Base-by-base conservation (phyloP, 768 basidiomycete genomes). In the Dioszegia hungarica region DNA sequence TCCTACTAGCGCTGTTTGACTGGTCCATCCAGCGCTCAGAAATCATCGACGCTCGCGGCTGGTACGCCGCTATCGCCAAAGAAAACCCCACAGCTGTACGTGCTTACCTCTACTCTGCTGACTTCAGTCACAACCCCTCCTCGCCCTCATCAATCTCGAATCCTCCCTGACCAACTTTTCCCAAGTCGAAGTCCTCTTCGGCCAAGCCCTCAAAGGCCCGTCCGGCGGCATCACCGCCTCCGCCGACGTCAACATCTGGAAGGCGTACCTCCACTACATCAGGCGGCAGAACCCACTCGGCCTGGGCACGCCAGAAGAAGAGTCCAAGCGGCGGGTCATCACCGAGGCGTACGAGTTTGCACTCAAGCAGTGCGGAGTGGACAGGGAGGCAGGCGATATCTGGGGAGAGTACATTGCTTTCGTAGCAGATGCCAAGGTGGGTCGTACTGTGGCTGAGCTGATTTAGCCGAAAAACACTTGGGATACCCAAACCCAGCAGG, bases 401-500 rank as follows among this genome's bases (percentile, higher is more conserved):
- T 98, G 94, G 93, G 82, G 79, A 56, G 93, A 98, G 67, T 98
- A 93, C 68, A 88, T 98, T 70, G 84, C 87, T 57, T 97, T 95
- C 73, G 76, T 99, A 48, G 85, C 83, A 62, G 82, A 84, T 15
- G 86, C 84, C 38, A 87, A 88, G 79, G 89, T 88, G 64, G 69
- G 85, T 72, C 31, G 37, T 36, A 43, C 11, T 15, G 31, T 20
- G 39, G 15, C 36, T 17, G n/a, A 41, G 31, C 25, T 54, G 10
- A 49, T 24, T 14, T 65, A 84, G 84, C 81, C 87, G 0, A 83
- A 82, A 12, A 88, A 86, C 24, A 90, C 90, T 19, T 97, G 93
- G 92, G 94, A 98, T 74, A 86, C 88, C 62, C 89, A 92, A 67
- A 90, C 94, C 71, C 90, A 91, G 74, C 92, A 91, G 87, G 94